Base-by-base conservation (phyloP, 1,284 basidiomycete genomes). In the Moesziomyces antarcticus region DNA sequence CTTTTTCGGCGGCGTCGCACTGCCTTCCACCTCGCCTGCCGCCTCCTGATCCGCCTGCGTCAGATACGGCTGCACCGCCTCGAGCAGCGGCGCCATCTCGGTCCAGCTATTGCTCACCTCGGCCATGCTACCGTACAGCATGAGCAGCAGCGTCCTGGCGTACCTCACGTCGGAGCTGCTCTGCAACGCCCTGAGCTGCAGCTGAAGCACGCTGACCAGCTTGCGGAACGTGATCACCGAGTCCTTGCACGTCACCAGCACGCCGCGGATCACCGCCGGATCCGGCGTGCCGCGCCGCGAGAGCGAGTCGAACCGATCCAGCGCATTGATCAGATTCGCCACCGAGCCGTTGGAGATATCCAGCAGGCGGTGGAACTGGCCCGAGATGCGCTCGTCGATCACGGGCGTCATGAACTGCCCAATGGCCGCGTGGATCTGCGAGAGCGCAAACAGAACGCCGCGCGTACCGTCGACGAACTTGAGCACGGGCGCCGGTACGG, bases 271-370 rank as follows among this genome's bases (percentile, higher is more conserved):
- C 21, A 93, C 87, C 13, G 71, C 57, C 0, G 88, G 85, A 3
- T 93, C 89, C 0, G 92, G 88, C 9, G 91, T 90, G 13, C 89
- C 84, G 65, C 90, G 89, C 65, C 91, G 88, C 56, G 92, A 91
- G 75, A 90, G 88, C 2, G 91, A 88, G 83, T 99, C 97, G 85
- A 98, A 98, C 20, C 91, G 90, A 83, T 98, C 97, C 46, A 99
- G 88, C 0, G 93, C 90, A 62, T 90, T 89, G 83, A 98, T 97
- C 14, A 99, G 87, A 61, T 90, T 89, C 57, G 89, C 88, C 88
- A 97, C 92, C 73, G 93, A 93, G 49, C 87, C 86, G 79, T 90
- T 91, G 0, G 94, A 93, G 8, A 93, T 68, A 35, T 78, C 74
- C 33, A 81, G 72, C 22, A 78, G 57, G 18, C 77, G 64, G 45